These are phyloP conservation scores for Akebia trifoliata DNA, from an alignment of 164 flowering plant genomes.

Conservation along the genomic window DNA sequence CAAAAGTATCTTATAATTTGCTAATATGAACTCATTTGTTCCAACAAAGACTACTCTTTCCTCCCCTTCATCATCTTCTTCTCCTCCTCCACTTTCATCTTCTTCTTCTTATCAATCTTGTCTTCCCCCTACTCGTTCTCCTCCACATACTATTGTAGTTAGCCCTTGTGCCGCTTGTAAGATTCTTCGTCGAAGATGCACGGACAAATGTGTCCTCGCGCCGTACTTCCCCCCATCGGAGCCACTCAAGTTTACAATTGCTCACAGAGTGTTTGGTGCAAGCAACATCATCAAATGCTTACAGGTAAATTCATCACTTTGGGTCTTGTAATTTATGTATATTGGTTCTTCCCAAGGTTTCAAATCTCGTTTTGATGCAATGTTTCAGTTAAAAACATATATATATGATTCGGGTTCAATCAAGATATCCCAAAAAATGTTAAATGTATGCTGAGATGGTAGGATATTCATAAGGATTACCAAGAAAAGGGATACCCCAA, in stretches of 20 bases:
- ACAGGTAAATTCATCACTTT: constrained; percentile 36
- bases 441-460: no score
- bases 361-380: no score
- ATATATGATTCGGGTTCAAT: no score
- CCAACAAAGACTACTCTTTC: no score
- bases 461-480: no score
- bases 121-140: constrained; percentile 13
- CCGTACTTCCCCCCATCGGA: constrained; percentile 76
- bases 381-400: no score
- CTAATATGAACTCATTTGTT: no score
- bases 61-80: no score
- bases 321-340: neutral
- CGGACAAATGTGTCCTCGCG: constrained; percentile 62
- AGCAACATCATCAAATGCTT: constrained; percentile 76
- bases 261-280: constrained; percentile 76
- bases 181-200: constrained; percentile 65
- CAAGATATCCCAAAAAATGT: no score
- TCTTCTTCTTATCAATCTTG: constrained; percentile 5
- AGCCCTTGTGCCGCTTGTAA: constrained; percentile 84
- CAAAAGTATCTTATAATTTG: no score
- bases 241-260: constrained; percentile 74
- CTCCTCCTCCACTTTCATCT: neutral
- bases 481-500: no score
- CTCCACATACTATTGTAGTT: constrained; percentile 26
- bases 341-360: neutral